Evolutionary conservation across 371 early-diverging fungal genomes (phyloP).

Genomic region (Mortierella sp.): DNA sequence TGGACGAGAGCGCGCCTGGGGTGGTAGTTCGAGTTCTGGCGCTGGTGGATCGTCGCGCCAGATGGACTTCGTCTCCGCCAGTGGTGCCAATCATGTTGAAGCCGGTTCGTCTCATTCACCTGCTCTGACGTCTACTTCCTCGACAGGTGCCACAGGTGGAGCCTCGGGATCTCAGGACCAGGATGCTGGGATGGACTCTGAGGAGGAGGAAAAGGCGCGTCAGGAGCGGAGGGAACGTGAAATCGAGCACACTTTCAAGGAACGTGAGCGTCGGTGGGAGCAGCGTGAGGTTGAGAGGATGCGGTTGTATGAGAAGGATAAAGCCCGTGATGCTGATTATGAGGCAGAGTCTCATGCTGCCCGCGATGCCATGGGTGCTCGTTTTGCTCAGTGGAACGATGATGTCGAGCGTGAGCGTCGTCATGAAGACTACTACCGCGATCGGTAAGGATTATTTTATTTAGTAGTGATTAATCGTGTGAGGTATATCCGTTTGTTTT

Average conservation of each 20-base stretch:
- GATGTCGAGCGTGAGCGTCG: constrained; percentile 75
- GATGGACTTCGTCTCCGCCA: constrained; percentile 55
- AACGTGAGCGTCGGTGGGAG: constrained; percentile 79
- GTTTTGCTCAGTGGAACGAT: constrained; percentile 82
- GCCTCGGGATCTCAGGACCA: constrained; percentile 37
- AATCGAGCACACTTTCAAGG: constrained; percentile 73
- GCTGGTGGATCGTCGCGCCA: constrained; percentile 32
- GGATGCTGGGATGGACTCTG: constrained; percentile 66
- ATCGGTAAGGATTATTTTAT: constrained; percentile 63
- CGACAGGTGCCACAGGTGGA: not conserved
- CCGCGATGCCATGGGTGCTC: constrained; percentile 64
- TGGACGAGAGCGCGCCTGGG: constrained; percentile 57
- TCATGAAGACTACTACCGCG: constrained; percentile 77
- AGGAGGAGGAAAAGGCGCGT: constrained; percentile 76
- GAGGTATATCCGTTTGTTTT: too few species aligned
- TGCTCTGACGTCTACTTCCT: not conserved
- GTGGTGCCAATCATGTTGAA: constrained; percentile 57
- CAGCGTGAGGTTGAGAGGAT: constrained; percentile 67
- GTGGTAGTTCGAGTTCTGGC: constrained; percentile 28
- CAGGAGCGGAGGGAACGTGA: constrained; percentile 77
- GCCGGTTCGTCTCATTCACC: constrained; percentile 27
- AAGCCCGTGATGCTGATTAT: constrained; percentile 64
- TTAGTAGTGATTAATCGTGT: too few species aligned
- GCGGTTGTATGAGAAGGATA: constrained; percentile 68
- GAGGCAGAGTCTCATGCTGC: constrained; percentile 62